Base-by-base conservation (phyloP, 2,329 filamentous ascomycete genomes). In the Aspergillus bombycis region DNA sequence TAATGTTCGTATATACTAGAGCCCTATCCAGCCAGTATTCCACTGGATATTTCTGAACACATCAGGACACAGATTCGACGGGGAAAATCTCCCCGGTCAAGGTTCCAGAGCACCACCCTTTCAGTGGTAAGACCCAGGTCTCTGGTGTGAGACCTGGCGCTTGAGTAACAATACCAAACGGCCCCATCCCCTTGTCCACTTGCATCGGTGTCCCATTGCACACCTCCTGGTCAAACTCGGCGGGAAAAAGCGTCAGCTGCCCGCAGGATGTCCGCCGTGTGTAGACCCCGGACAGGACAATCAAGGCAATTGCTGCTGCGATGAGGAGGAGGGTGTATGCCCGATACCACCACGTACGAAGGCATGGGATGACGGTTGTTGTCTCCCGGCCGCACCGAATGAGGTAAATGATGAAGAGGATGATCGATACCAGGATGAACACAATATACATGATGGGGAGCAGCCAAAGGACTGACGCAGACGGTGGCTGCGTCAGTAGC, bases 71-170 rank as follows among this genome's bases (percentile, higher is more conserved):
- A 23, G 26, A 14, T 5, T 45, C 23, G 11, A 60, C 34, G 11
- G 57, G 57, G n/a, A 53, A 5, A 32, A 60, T 52, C 11, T 57
- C 41, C 1, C 53, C 43, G 1, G 41, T 46, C 43, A 61, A 26
- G 4, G 52, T 61, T 28, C 60, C 60, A 28, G 60, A 61, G 26
- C 60, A 61, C 60, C 60, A 61, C 3, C 60, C 60, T 3, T 61
- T 19, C 4, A 61, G 21, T n/a, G 52, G 60, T 14, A 57, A n/a
- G 50, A 61, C 28, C 50, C 52, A 61, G 11, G 38, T 61, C 16
- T 30, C 16, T 9, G 58, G 58, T 5, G 34, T 46, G 16, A 61
- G 34, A 1, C 7, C 52, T 19, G 48, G 30, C 41, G 26, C 23
- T 16, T 32, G 41, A 32, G 45, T 57, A 6, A 50, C 11, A 43